Evolutionary conservation across 805 yeast species (phyloP), one percentile per base, ranked within the genome.

Genomic region (Saccharomycopsis babjevae): DNA sequence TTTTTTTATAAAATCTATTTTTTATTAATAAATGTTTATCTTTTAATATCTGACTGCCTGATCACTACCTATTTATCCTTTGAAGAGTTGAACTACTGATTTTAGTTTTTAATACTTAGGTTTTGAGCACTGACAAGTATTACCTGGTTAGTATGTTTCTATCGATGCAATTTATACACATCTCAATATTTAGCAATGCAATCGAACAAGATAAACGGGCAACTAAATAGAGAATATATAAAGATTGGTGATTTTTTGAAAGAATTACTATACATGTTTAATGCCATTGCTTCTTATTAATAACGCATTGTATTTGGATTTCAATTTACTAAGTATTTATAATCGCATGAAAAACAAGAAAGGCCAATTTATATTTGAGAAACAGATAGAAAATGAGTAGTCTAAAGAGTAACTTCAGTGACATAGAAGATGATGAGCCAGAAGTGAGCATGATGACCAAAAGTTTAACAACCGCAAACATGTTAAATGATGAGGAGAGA

Each of bases 401-500:
- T 46, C 25, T 46, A 25, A 25, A 46, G 32, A 10, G 50, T 6
- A 18, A 11, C 50, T 18, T 46, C 52, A 46, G 52, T 25, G 22
- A 46, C 28, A 15, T 46, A 11, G 52, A 46, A 22, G 52, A 46
- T 20, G 52, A 46, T 46, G 52, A 46, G 25, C 52, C 52, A 13
- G 52, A 46, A 46, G 32, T 46, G 16, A 46, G 52, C 32, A 46
- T 46, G 52, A 46, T 46, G 52, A 46, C 52, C 13, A 46, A 46
- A n/a, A 46, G 52, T 22, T 46, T 46, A 22, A 46, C 52, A 13
- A 46, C 52, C 3, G 52, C 52, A 25, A 46, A 46, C 32, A 22
- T 46, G 32, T 46, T 46, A 32, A 46, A 22, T 16, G 64, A 61
- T 22, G 62, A 61, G 38, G 62, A 66, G 57, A 68, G 70, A 60